A percentile compares a stretch with the other conserved stretches of the same genome.
These are phyloP conservation scores for Mycena leptocephala DNA, from an alignment of 768 basidiomycete genomes.

Conservation along the genomic window DNA sequence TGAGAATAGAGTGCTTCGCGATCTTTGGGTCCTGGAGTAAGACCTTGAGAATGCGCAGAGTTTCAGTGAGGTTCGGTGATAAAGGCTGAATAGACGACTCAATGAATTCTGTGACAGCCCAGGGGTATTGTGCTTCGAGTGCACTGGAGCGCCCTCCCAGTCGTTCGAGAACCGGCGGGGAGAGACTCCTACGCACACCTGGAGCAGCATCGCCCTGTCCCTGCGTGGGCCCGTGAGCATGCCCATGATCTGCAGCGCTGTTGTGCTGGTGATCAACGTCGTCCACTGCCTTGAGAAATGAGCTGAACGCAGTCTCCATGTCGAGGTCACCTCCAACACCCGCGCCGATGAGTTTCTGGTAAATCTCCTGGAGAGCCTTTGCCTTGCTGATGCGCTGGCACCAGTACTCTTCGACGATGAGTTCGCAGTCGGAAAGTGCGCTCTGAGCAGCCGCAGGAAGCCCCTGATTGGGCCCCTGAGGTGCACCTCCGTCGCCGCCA, in stretches of 20 bases:
- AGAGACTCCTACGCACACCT: background rate
- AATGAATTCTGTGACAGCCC: background rate
- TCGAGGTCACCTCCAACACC: background rate
- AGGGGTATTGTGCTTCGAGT: background rate
- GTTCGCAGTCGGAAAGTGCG: background rate
- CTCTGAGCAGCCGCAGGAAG: background rate
- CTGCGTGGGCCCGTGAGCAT: background rate
- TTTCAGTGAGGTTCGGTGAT: too few species aligned
- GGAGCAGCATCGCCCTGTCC: background rate
- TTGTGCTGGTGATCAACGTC: background rate
- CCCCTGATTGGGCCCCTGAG: background rate
- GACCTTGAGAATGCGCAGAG: background rate
- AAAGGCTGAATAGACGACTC: too few species aligned
- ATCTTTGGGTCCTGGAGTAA: background rate
- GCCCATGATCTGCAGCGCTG: background rate
- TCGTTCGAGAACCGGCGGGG: too few species aligned
- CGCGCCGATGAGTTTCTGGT: background rate
- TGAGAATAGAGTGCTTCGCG: background rate
- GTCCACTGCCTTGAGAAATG: conserved; percentile 2
- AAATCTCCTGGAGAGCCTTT: too few species aligned
- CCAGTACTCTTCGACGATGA: conserved; percentile 6
- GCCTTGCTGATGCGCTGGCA: background rate
- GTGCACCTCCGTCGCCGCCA: too few species aligned
- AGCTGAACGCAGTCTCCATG: conserved; percentile 10
- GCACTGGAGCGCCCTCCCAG: background rate